Evolutionary conservation across 441 rosid species (phyloP).

Genomic region (Aquilaria agallochum): DNA sequence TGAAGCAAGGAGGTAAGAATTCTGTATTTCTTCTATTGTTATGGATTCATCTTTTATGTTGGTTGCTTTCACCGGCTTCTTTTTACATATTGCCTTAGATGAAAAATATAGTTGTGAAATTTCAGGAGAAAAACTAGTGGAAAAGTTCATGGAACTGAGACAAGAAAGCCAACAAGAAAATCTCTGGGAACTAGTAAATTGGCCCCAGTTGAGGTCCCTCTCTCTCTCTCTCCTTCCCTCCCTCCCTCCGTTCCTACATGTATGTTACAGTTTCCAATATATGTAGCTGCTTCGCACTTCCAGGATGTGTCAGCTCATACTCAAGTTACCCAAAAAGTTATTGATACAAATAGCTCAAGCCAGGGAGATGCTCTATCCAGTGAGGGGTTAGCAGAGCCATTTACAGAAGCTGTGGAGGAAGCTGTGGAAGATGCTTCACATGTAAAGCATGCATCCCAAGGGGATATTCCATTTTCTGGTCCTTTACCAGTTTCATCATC

Average conservation of each 20-base stretch:
- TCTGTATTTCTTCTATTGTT: background rate
- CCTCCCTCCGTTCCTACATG: background rate
- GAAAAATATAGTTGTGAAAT: constrained; percentile 4
- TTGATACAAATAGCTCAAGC: constrained; percentile 8
- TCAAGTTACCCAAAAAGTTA: constrained; percentile 24
- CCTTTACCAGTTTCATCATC: constrained; percentile 77
- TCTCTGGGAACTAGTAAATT: constrained; percentile 39
- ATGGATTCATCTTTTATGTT: too few relatives aligned
- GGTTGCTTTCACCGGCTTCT: too few relatives aligned
- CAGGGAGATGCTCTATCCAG: too few relatives aligned
- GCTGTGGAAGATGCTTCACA: constrained; percentile 59
- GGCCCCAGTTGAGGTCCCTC: constrained; percentile 58
- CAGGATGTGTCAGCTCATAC: constrained; percentile 41
- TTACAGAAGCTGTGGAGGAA: constrained; percentile 51
- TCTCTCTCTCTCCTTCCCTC: constrained; percentile 15
- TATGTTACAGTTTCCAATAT: background rate
- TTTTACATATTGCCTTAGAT: too few relatives aligned
- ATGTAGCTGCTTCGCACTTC: constrained; percentile 10
- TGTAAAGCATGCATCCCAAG: constrained; percentile 74
- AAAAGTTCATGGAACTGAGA: constrained; percentile 51
- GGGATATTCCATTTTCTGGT: constrained; percentile 76
- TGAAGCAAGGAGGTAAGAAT: constrained; percentile 52
- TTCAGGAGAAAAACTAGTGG: constrained; percentile 54
- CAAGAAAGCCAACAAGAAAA: constrained; percentile 58
- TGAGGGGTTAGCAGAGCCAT: constrained; percentile 28